Percentiles rank a stretch among this genome's conserved stretches.
These are phyloP conservation scores for Dictyostelium firmibasis DNA, from an alignment of 78 protist species.

Conservation along the genomic window DNA sequence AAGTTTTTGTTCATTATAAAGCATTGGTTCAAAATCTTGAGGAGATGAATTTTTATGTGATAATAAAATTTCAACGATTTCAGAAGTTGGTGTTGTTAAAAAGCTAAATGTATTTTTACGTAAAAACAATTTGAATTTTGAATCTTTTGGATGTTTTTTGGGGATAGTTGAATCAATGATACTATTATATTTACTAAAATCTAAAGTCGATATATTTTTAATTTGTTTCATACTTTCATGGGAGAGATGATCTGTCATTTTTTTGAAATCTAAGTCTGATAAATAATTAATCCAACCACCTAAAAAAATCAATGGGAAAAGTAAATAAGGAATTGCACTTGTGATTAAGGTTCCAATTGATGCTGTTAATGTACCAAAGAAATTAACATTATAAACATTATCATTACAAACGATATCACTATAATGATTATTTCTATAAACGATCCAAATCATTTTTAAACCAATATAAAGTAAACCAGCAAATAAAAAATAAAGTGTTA, in stretches of 20 bases:
- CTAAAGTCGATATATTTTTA: neutral
- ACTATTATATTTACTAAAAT: neutral
- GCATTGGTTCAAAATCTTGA: constrained; percentile 16
- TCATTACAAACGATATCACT: neutral
- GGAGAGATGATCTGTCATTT: neutral
- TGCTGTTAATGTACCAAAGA: neutral
- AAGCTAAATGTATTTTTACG: neutral
- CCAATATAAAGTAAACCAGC: neutral
- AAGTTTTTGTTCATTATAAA: neutral
- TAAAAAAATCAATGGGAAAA: neutral
- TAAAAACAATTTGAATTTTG: neutral
- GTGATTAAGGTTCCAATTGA: neutral
- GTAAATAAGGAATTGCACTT: neutral
- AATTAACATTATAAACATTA: neutral
- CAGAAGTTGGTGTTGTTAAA: neutral
- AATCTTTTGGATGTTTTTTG: neutral
- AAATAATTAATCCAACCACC: neutral
- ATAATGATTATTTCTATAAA: neutral
- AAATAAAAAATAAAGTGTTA: neutral
- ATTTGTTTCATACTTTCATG: neutral
- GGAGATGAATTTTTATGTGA: neutral
- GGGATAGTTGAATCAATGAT: neutral
- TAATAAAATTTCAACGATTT: neutral
- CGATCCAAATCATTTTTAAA: neutral
- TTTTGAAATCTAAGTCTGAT: neutral